phyloP scores from a whole-genome alignment of 768 basidiomycete species.

The Gloeophyllum trabeum region DNA sequence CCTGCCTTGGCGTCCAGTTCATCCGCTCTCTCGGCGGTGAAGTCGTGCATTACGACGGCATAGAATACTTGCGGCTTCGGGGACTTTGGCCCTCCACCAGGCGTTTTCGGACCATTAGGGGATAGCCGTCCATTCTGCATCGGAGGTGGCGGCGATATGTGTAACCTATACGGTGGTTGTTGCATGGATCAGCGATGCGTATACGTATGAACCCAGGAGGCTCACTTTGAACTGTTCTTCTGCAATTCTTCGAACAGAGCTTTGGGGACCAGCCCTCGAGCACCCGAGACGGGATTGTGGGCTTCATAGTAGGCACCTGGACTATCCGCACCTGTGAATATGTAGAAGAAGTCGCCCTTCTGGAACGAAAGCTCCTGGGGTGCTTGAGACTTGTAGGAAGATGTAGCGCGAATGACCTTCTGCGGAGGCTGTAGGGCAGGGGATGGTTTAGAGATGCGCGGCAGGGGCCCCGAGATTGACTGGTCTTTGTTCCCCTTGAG shows the following conservation, averaged over 20 bases:
- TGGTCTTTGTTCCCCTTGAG: constrained; percentile 57
- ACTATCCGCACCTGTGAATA: constrained; percentile 59
- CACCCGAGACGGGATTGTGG: constrained; percentile 85
- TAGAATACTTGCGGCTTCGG: constrained; percentile 64
- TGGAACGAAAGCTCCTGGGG: constrained; percentile 85
- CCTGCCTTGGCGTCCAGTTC: constrained; percentile 93
- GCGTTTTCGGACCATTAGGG: constrained; percentile 3
- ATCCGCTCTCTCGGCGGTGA: constrained; percentile 88
- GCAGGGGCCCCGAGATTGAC: constrained; percentile 57
- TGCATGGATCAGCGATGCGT: not conserved
- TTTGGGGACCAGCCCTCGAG: constrained; percentile 85
- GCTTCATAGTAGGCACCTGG: constrained; percentile 79
- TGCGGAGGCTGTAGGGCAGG: constrained; percentile 75
- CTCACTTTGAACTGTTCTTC: constrained; percentile 58
- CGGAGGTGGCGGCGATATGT: not conserved
- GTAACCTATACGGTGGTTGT: too few relatives aligned
- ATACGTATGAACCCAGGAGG: constrained; percentile 7
- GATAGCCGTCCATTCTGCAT: not conserved
- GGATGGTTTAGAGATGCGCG: constrained; percentile 58
- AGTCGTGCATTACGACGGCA: constrained; percentile 93
- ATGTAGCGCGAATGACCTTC: constrained; percentile 86
- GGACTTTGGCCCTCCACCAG: constrained; percentile 16
- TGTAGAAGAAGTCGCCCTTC: constrained; percentile 97
- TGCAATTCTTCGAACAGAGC: constrained; percentile 84
- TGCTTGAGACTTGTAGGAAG: constrained; percentile 49